phyloP scores from a whole-genome alignment of 352 stramenopile species.

The Phytophthora cactorum region DNA sequence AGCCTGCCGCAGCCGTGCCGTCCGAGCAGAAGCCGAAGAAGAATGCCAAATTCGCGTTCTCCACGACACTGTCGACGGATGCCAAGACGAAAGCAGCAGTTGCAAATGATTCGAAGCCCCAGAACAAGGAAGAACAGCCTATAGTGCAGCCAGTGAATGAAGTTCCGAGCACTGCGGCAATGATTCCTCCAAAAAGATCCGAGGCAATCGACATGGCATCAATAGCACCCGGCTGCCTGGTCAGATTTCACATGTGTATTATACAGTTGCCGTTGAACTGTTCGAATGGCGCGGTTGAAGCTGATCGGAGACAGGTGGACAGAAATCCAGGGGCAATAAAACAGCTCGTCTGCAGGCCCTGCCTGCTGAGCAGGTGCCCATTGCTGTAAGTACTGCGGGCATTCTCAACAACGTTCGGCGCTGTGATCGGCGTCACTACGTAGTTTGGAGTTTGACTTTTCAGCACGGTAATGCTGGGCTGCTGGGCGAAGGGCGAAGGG shows the following conservation, averaged over 20 bases:
- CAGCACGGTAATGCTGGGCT: too few relatives aligned
- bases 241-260: too few relatives aligned
- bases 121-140: neutral
- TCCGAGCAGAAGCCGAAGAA: slow-evolving; percentile 31
- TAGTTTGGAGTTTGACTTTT: too few relatives aligned
- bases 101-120: slow-evolving; percentile 4
- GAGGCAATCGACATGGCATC: too few relatives aligned
- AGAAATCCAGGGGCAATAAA: slow-evolving; percentile 34
- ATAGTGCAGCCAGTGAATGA: neutral
- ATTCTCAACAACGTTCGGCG: neutral
- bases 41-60: slow-evolving; percentile 27
- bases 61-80: slow-evolving; percentile 24
- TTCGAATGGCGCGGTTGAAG: slow-evolving; percentile 6
- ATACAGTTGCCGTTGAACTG: neutral
- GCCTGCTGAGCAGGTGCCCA: neutral
- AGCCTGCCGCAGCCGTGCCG: too few relatives aligned
- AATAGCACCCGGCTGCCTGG: too few relatives aligned
- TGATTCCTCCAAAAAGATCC: too few relatives aligned
- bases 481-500: too few relatives aligned
- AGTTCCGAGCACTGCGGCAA: neutral
- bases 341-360: slow-evolving; percentile 6
- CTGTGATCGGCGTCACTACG: neutral
- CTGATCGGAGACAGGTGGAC: slow-evolving; percentile 32
- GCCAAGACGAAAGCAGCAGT: slow-evolving; percentile 13
- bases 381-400: neutral